Percentiles rank a stretch among this genome's conserved stretches.
phyloP scores from a whole-genome alignment of 106 monocot species.

The Phalaenopsis equestris region DNA sequence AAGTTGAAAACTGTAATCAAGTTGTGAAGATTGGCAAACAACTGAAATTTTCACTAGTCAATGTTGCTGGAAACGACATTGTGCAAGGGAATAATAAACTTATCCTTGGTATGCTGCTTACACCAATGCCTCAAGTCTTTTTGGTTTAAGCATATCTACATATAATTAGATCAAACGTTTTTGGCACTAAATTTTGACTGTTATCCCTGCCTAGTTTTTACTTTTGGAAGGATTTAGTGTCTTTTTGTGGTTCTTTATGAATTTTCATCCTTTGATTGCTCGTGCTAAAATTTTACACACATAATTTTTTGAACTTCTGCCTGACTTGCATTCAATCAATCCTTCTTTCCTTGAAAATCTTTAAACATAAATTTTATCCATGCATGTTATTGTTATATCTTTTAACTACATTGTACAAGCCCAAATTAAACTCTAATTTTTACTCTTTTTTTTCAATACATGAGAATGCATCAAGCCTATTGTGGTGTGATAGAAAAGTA shows the following conservation, averaged over 20 bases:
- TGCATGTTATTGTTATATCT: not conserved
- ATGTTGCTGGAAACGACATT: constrained; percentile 91
- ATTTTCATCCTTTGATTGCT: not conserved
- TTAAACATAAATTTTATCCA: too few relatives aligned
- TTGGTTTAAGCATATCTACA: not conserved
- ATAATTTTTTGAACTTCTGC: too few relatives aligned
- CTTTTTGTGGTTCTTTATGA: not conserved
- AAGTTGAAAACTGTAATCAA: constrained; percentile 94
- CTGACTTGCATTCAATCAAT: too few relatives aligned
- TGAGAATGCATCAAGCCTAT: too few relatives aligned
- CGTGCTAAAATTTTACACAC: not conserved
- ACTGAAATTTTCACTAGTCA: constrained; percentile 84
- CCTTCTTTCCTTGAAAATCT: too few relatives aligned
- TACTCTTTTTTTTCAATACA: not conserved
- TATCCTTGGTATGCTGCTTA: constrained; percentile 50
- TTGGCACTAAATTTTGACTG: not conserved
- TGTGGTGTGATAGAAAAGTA: too few relatives aligned
- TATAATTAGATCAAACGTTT: not conserved
- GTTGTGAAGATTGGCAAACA: constrained; percentile 79
- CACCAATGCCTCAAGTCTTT: not conserved
- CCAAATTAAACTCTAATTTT: not conserved
- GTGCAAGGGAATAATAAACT: constrained; percentile 93
- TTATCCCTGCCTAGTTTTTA: not conserved
- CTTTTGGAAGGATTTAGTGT: not conserved
- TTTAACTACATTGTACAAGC: not conserved